phyloP scores from a whole-genome alignment of 768 basidiomycete genomes.

The Rhodosporidiobolus odoratus region DNA sequence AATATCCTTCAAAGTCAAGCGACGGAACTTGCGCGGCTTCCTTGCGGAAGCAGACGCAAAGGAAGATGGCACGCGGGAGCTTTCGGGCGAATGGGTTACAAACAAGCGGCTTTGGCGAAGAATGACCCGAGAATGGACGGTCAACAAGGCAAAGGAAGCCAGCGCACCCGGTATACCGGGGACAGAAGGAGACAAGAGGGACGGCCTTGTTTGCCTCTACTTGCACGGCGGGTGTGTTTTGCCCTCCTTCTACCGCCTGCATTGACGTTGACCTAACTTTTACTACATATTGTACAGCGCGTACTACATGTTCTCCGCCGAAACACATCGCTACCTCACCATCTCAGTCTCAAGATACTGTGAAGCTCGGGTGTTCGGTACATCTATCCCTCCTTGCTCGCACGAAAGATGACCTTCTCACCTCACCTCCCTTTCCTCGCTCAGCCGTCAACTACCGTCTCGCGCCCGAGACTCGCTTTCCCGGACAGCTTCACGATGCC shows the following conservation, averaged over 20 bases:
- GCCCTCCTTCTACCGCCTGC: neutral
- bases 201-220: conserved; percentile 75
- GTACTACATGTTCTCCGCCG: conserved; percentile 85
- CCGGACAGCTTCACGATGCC: conserved; percentile 79
- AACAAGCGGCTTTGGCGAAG: conserved; percentile 82
- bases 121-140: conserved; percentile 54
- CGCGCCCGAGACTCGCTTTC: conserved; percentile 90
- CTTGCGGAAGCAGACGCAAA: conserved; percentile 64
- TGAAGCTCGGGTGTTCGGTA: conserved; percentile 80
- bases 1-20: conserved; percentile 77
- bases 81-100: conserved; percentile 96
- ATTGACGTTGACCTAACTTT: conserved; percentile 3
- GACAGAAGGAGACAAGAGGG: conserved; percentile 47
- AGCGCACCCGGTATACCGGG: neutral
- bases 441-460: conserved; percentile 87
- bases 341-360: conserved; percentile 84
- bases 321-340: conserved; percentile 81
- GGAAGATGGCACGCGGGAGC: conserved; percentile 71
- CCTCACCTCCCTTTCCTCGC: neutral
- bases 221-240: conserved; percentile 73
- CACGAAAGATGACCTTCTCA: no score
- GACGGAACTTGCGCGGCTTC: conserved; percentile 69
- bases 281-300: conserved; percentile 56
- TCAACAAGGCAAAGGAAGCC: conserved; percentile 37
- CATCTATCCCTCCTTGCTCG: conserved; percentile 47